Evolutionary conservation across 768 basidiomycete species (phyloP), one percentile per base, ranked within the genome.

Genomic region (Cubamyces lactineus): DNA sequence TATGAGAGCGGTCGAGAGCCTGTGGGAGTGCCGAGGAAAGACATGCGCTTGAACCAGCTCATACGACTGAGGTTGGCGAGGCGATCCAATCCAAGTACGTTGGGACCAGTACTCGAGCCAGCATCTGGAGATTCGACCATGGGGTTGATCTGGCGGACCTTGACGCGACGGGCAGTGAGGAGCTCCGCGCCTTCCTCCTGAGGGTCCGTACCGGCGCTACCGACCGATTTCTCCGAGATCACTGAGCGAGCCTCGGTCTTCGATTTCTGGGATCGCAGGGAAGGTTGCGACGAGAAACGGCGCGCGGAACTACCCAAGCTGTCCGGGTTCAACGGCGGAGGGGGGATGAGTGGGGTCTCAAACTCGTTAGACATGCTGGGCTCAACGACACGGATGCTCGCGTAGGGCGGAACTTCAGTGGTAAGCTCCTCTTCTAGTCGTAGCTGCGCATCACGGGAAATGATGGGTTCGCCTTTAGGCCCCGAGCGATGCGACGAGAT

Each of bases 1-100:
- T 57, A 26, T 1, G 59, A 45, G 6, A 59, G n/a, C 1, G 53
- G 34, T 8, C 59, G 62, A 7, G 64, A 65, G 45, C 47, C 62
- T 1, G 52, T 24, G 5, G 53, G 54, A 11, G 65, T 26, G 26
- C 65, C 66, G 8, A 65, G 57, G 55, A 61, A 66, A 0, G 71
- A 71, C 67, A 73, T 68, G 52, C 74, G 70, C 64, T 75, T 80
- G 71, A 90, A 86, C 87, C 88, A 89, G 65, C 85, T 87, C 61
- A 79, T 63, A 39, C 86, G 78, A 15, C 79, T 75, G 17, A 87
- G 65, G 56, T 76, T 78, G 2, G 81, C 79, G 2, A 72, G 58
- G 6, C 81, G 80, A 26, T 80, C 73, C 4, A 87, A 72, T 0
- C 85, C 83, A 2, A 86, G 73, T 51, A 30, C 68, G 66, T 6